Conservation (phyloP, 306 rosid genomes). For the Gynostemma pentaphyllum region DNA sequence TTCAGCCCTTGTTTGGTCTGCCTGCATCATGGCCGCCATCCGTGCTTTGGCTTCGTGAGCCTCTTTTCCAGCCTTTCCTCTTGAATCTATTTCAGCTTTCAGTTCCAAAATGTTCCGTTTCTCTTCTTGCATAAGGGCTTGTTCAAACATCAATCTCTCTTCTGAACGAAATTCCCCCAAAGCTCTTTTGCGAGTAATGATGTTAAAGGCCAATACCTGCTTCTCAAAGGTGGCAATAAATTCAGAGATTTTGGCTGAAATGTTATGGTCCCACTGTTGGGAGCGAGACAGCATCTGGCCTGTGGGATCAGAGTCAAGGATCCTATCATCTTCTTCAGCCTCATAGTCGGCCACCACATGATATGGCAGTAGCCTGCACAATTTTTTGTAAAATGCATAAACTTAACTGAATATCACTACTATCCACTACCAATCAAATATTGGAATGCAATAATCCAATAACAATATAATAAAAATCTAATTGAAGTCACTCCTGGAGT, state of each 20-base stretch:
- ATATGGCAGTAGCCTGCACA: slow-evolving; percentile 74
- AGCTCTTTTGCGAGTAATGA: slow-evolving; percentile 65
- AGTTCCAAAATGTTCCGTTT: slow-evolving; percentile 56
- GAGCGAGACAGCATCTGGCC: slow-evolving; percentile 89
- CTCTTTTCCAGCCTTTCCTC: slow-evolving; percentile 84
- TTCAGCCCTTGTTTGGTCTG: slow-evolving; percentile 68
- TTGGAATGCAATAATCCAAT: background rate
- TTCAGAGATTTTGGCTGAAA: slow-evolving; percentile 80
- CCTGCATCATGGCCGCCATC: slow-evolving; percentile 76
- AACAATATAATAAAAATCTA: too few species aligned
- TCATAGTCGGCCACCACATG: slow-evolving; percentile 99
- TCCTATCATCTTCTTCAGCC: slow-evolving; percentile 96
- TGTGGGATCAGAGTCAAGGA: slow-evolving; percentile 87
- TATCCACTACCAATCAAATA: too few species aligned
- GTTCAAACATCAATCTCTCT: slow-evolving; percentile 94
- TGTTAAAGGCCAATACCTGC: slow-evolving; percentile 89
- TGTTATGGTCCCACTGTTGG: slow-evolving; percentile 97
- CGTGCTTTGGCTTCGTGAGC: slow-evolving; percentile 69
- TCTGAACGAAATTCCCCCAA: slow-evolving; percentile 90
- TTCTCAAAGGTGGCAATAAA: slow-evolving; percentile 91
- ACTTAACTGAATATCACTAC: background rate
- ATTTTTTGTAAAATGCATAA: background rate
- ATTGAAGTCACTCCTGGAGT: background rate
- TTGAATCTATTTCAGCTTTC: slow-evolving; percentile 62
- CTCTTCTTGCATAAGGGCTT: slow-evolving; percentile 88